Evolutionary conservation across 768 basidiomycete genomes (phyloP), one percentile per base, ranked within the genome.

Genomic region (Clavulina sp.): DNA sequence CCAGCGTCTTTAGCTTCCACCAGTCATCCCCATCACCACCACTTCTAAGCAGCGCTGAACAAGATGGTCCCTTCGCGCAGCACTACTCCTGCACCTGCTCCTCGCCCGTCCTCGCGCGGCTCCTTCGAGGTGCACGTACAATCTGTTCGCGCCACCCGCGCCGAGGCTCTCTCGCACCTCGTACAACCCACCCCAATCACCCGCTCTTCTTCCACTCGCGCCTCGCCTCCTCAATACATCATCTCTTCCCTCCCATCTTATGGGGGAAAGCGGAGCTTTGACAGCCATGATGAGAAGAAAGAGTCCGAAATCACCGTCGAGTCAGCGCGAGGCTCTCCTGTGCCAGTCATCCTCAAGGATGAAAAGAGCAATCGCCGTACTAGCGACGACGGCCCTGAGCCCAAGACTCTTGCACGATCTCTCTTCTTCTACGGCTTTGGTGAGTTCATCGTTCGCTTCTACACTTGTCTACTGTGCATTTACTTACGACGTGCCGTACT

Each of bases 351-450:
- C 9, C 9, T 19, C 34, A 9, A 9, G 34, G 34, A 38, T 38
- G 34, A 38, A 19, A 38, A 9, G 34, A 38, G 34, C 34, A 38
- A 38, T 38, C 34, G 34, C 34, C 9, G 9, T 9, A 38, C 34
- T 9, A 9, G 9, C 9, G n/a, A n/a, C n/a, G 34, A 38, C 34
- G 34, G 19, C 34, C 9, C 9, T 9, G 53, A 54, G 34, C 53
- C 53, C 21, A 1, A 2, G 4, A 54, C 53, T 19, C 29, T 53
- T 21, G 34, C 53, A n/a, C 30, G 41, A 28, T 51, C 33, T 28
- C 44, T 54, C 40, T 54, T 54, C 51, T 24, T 29, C 21, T 54
- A 31, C 19, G 53, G 53, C 53, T 54, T 54, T 28, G n/a, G 53
- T 54, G 41, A 52, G 53, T 54, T n/a, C n/a, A n/a, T n/a, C n/a